These are phyloP conservation scores for Colletotrichum abscissum DNA, from an alignment of 2,329 filamentous ascomycete species.

Conservation along the genomic window DNA sequence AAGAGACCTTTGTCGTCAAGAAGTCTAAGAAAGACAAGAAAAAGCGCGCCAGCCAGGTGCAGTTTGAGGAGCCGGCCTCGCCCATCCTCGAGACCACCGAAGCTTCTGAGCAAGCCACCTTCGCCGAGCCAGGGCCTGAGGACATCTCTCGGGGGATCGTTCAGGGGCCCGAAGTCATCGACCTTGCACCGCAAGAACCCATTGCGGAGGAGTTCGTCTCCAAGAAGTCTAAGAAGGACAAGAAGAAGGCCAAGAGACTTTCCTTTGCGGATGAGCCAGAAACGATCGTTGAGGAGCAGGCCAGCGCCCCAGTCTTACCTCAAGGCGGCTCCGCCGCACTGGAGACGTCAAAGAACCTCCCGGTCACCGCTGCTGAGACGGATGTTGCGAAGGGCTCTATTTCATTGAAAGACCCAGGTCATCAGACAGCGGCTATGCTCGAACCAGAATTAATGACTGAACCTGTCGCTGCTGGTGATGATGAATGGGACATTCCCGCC, in stretches of 20 bases:
- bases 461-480: slow-evolving; percentile 8
- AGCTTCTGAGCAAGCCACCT: not conserved
- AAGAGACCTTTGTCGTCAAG: slow-evolving; percentile 39
- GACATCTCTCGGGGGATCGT: not conserved
- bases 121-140: not conserved
- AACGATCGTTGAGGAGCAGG: not conserved
- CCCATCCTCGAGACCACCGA: not conserved
- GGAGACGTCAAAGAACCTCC: not conserved
- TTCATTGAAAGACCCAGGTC: slow-evolving; percentile 40
- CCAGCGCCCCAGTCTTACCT: not conserved
- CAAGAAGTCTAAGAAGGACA: slow-evolving; percentile 41
- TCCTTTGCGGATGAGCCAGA: not conserved
- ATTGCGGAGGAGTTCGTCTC: not conserved
- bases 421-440: not conserved
- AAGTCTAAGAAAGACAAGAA: slow-evolving; percentile 51
- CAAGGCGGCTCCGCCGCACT: not conserved
- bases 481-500: slow-evolving; percentile 24
- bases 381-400: not conserved
- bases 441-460: not conserved
- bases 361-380: not conserved
- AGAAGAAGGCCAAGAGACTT: slow-evolving; percentile 41
- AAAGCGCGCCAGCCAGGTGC: slow-evolving; percentile 15
- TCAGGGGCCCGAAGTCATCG: not conserved
- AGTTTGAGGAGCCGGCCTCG: not conserved
- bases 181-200: not conserved